Evolutionary conservation across 345 rosid species (phyloP), one percentile per base, ranked within the genome.

Genomic region (Salix suchowensis): DNA sequence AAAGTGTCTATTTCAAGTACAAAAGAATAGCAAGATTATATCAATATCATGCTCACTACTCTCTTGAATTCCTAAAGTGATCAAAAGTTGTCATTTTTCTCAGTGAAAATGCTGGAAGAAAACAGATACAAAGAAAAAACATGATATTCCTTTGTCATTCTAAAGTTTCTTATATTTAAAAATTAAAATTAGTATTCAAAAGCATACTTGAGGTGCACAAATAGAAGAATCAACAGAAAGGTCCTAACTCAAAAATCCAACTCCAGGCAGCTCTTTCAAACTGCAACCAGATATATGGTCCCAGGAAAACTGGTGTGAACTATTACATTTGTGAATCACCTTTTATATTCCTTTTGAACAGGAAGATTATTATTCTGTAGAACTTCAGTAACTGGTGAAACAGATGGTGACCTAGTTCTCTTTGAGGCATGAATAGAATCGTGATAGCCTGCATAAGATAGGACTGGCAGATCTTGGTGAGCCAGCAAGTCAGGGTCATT

Each of bases 381-480:
- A 84, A 85, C 73, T 62, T 81, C 85, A 71, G 68, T 82, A 16
- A 72, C 61, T 36, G 80, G 68, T 79, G 82, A 70, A 23, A 55
- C 55, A 75, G 81, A 81, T 1, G 88, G 86, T 79, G 92, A 76
- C 76, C 77, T 86, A 69, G 78, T 82, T 75, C 82, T 80, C 74
- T 84, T 88, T 68, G 88, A 84, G 68, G 39, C 84, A 81, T 84
- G 86, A 46, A 77, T 82, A 68, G 80, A 68, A 82, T 67, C 76
- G 74, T 82, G 50, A 60, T 82, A 78, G 61, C 76, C 78, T 39
- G 71, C 72, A 65, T 76, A 72, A 58, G 91, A 65, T 54, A 81
- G 65, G 68, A 72, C 80, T 73, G 83, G 75, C 71, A 65, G 76
- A 52, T 87, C 86, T 80, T 82, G 83, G 73, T 48, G 81, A 83